Base-by-base conservation (phyloP, 345 rosid species). In the Combretum micranthum region DNA sequence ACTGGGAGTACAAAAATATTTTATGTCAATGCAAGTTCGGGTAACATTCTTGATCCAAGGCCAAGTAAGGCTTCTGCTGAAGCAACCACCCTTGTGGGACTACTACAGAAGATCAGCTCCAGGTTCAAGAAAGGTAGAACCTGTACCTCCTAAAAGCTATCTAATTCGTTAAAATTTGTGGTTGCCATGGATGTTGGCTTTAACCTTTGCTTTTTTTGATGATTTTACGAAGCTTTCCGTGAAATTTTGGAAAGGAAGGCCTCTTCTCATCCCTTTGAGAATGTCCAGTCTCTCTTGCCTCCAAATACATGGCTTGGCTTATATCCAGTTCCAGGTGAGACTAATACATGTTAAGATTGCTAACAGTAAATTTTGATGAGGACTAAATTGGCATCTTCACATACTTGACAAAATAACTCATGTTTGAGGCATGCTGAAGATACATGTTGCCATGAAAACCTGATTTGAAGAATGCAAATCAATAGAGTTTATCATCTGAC, bases 231-330 rank as follows among this genome's bases (percentile, higher is more conserved):
- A 94, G 99, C 95, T 67, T 84, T 94, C 71, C 93, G 82, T 52
- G 97, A 94, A 69, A 83, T 86, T 71, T 69, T 81, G 88, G 99
- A 94, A 76, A 66, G 68, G 70, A 94, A 90, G 86, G 92, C 96
- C 53, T 72, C 96, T 70, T 92, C 99, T 2, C 99, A 94, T 80
- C 96, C 99, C 46, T 90, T 94, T 66, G 99, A 94, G 77, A 90
- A 87, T 77, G 97, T 94, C 67, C 99, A 90, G 67, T 85, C 96
- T 63, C 80, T 87, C 60, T 69, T 94, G 71, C 97, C 96, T 26
- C 99, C 97, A 51, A 87, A 84, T 76, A 79, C 90, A 17, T 94
- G 99, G 99, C 80, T 94, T 18, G 90, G 87, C 67, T 49, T 68
- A 32, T 75, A 81, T 64, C 97, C 99, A 0, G 59, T 90, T 77